phyloP scores from a whole-genome alignment of 306 rosid genomes.

The Dryas alaskensis region DNA sequence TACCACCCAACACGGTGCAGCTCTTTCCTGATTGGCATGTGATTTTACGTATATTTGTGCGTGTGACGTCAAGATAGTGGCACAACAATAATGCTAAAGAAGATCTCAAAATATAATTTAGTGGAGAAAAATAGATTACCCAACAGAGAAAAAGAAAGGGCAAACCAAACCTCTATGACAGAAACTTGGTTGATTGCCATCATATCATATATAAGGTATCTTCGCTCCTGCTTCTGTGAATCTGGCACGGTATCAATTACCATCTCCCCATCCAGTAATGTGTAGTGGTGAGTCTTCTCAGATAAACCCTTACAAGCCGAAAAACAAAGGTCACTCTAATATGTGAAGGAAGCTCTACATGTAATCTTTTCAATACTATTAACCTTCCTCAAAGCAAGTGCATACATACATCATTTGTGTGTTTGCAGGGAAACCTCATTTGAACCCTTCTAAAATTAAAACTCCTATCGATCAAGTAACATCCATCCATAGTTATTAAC shows the following conservation, averaged over 20 bases:
- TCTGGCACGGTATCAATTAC: slow-evolving; percentile 84
- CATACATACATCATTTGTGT: slow-evolving; percentile 59
- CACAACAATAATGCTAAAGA: too few species aligned
- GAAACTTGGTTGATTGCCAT: slow-evolving; percentile 66
- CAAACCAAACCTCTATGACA: slow-evolving; percentile 64
- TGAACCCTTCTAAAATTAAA: slow-evolving; percentile 90
- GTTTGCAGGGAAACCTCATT: slow-evolving; percentile 94
- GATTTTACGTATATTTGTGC: neutral
- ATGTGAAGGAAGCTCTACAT: slow-evolving; percentile 19
- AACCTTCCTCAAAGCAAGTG: slow-evolving; percentile 21
- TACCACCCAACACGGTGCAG: neutral
- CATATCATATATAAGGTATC: slow-evolving; percentile 94
- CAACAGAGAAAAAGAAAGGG: neutral
- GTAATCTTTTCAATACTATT: slow-evolving; percentile 15
- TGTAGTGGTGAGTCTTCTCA: slow-evolving; percentile 77
- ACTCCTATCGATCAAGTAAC: slow-evolving; percentile 83
- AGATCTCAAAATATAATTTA: too few species aligned
- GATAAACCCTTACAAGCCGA: slow-evolving; percentile 48
- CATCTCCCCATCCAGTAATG: slow-evolving; percentile 97
- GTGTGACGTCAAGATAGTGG: too few species aligned
- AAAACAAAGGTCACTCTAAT: slow-evolving; percentile 33
- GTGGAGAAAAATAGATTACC: neutral
- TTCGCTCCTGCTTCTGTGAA: slow-evolving; percentile 81
- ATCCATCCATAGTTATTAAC: slow-evolving; percentile 87
- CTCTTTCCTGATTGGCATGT: neutral